Base-by-base conservation (phyloP, 371 early-diverging fungal genomes). In the Mortierella sp. region DNA sequence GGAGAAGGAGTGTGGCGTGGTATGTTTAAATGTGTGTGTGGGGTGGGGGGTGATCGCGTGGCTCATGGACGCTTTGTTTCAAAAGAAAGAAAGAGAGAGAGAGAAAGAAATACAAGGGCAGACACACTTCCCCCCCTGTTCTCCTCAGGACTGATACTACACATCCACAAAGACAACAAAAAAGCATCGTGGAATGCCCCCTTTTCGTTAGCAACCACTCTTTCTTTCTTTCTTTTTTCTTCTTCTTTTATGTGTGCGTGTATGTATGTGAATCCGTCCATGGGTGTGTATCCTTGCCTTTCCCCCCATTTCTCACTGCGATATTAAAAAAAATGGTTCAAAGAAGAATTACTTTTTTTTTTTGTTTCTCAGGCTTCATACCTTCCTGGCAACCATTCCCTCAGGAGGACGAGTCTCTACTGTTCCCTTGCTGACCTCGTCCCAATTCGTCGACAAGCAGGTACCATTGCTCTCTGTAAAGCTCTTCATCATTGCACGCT, bases 401-500 rank as follows among this genome's bases (percentile, higher is more conserved):
- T 95, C 95, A 4, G 99, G 98, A 21, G 99, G 97, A 63, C 89
- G 87, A 4, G 90, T 88, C 82, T 94, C 94, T 21, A 96, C 95
- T 50, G 85, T 84, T 62, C 89, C 91, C 81, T 91, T 87, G 25
- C 91, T 89, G 45, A 99, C 97, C 81, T 97, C 96, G 19, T 85
- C 85, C 99, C 99, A 99, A 79, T 99, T 97, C 55, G 99, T 99
- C 57, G 94, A 94, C 58, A 99, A 85, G 64, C 91, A 90, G 1
- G 99, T 99, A 28, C 99, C 99, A 64, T 94, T 93, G 82, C 94
- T 94, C 82, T 99, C 99, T 7, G 90, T 87, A 81, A 94, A 99
- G 74, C 94, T 94, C 89, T 99, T 99, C 88, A 98, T 92, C 99
- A 99, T 99, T 0, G 99, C 99, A 46, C 95, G 86, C 57, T 90